Evolutionary conservation across 768 basidiomycete species (phyloP), one percentile per base, ranked within the genome.

Genomic region (Clitopilus hobsonii): DNA sequence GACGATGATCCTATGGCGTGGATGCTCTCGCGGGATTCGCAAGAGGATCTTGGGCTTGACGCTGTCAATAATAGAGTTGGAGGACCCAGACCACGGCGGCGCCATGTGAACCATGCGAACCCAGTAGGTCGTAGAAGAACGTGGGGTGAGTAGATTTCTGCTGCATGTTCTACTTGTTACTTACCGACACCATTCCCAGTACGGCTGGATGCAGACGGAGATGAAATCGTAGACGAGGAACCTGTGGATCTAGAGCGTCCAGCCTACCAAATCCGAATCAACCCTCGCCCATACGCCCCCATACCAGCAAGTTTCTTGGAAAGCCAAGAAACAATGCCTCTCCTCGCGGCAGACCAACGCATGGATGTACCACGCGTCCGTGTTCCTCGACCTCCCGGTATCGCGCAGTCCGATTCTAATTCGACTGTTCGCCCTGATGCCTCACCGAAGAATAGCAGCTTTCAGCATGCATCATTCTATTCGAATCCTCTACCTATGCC

Each of bases 221-320:
- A 87, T 56, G 84, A 86, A 63, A 78, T 86, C 54, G 72, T 83
- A 2, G 76, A 78, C 0, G 82, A 82, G 18, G 85, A 87, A 56
- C 79, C 81, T 58, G 79, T n/a, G n/a, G n/a, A 81, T 51, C 71
- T 84, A 16, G 83, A 85, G 56, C 67, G 73, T 25, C 77, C 81
- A 29, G 69, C 81, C 53, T 71, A 75, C 62, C 76, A 80, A 8
- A 62, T 79, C 11, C 74, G 71, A 27, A 69, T 71, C 3, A 52
- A 58, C 30, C 30, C 49, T 30, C 52, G 32, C 50, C 30, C 52
- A 38, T 26, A 38, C 45, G 27, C 54, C 24, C 50, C 52, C 2
- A 20, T 51, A 28, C 41, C 49, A 26, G 28, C 41, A 16, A 45
- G 57, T 48, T 53, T 56, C 16, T n/a, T 38, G n/a, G 47, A 54